phyloP scores from a whole-genome alignment of 2,329 filamentous ascomycete species.

The Erysiphe pulchra region DNA sequence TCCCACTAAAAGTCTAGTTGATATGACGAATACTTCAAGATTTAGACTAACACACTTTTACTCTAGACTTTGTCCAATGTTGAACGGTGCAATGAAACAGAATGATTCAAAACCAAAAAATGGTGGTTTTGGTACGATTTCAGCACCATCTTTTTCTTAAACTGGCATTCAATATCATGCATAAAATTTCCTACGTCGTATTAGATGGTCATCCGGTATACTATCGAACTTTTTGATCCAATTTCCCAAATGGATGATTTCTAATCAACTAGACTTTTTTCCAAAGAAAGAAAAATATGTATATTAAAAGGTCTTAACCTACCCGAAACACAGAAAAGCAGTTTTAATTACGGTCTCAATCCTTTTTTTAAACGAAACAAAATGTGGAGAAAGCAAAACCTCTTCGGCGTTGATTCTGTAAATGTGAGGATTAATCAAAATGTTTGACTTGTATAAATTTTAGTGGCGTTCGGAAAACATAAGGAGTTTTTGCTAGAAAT shows the following conservation, averaged over 20 bases:
- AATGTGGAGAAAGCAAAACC: neutral
- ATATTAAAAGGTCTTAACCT: neutral
- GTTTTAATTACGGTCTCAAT: neutral
- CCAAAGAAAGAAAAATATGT: neutral
- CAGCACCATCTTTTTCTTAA: neutral
- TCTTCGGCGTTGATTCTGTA: too few species aligned
- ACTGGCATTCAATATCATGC: neutral
- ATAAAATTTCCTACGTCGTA: neutral
- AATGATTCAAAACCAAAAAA: constrained; percentile 29
- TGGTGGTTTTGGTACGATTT: constrained; percentile 26
- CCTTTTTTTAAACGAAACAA: too few species aligned
- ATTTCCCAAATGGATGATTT: neutral
- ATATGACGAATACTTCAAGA: constrained; percentile 3
- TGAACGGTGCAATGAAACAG: constrained; percentile 56
- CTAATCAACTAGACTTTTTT: neutral
- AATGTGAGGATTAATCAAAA: too few species aligned
- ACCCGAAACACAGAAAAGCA: neutral
- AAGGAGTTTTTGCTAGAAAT: neutral
- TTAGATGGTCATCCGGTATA: neutral
- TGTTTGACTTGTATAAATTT: too few species aligned
- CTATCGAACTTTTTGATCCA: neutral
- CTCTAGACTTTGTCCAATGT: constrained; percentile 51
- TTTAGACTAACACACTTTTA: constrained; percentile 9
- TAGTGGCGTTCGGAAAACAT: neutral
- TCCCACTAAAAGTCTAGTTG: neutral